These are phyloP conservation scores for Tetracladium marchalianum DNA, from an alignment of 495 filamentous ascomycete species.

Conservation along the genomic window DNA sequence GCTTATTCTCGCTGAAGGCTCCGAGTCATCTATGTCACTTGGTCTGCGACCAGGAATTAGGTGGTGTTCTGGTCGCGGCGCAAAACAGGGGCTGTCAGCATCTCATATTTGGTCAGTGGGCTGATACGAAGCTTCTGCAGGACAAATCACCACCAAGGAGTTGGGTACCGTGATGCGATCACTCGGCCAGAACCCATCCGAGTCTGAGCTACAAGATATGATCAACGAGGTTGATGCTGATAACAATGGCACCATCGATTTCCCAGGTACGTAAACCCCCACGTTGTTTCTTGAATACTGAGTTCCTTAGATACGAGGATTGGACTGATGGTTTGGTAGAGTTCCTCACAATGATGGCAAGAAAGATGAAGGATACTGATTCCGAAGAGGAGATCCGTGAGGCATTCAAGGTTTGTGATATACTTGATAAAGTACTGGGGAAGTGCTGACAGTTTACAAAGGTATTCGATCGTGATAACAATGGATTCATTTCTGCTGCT, in stretches of 20 bases:
- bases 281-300: too few relatives aligned
- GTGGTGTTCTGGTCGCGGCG: too few relatives aligned
- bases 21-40: neutral
- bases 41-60: too few relatives aligned
- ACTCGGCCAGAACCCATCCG: slow-evolving; percentile 97
- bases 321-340: slow-evolving; percentile 41
- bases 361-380: slow-evolving; percentile 99
- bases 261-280: slow-evolving; percentile 60
- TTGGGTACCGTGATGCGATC: slow-evolving; percentile 98
- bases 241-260: slow-evolving; percentile 99
- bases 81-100: neutral
- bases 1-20: neutral
- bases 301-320: neutral
- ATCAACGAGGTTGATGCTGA: slow-evolving; percentile 99
- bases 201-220: slow-evolving; percentile 99
- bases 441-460: slow-evolving; percentile 29
- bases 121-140: slow-evolving; percentile 32
- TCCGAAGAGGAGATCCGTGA: slow-evolving; percentile 99
- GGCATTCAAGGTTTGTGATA: slow-evolving; percentile 40
- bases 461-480: slow-evolving; percentile 99
- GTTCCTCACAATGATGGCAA: slow-evolving; percentile 99
- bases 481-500: slow-evolving; percentile 96
- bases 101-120: neutral
- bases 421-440: neutral
- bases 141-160: slow-evolving; percentile 99